Conservation (phyloP, 805 yeast species). For the Candida qinlingensis region DNA sequence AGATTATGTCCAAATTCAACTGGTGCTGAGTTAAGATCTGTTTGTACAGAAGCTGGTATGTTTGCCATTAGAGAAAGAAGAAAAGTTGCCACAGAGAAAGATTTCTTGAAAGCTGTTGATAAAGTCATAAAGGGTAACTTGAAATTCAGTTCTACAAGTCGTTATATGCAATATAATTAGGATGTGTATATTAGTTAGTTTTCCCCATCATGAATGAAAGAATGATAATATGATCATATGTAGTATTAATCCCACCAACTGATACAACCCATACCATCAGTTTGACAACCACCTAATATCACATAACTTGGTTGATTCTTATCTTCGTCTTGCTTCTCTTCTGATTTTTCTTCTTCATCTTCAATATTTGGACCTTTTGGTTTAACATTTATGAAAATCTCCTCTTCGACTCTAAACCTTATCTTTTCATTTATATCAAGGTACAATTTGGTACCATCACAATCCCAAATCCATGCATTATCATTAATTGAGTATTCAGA, state of each 20-base stretch:
- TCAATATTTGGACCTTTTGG: constrained; percentile 59
- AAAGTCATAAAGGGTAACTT: constrained; percentile 98
- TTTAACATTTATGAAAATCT: constrained; percentile 75
- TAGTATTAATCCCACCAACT: constrained; percentile 83
- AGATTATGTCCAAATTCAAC: constrained; percentile 97
- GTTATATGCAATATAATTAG: constrained; percentile 96
- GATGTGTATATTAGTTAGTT: not conserved
- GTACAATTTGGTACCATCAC: constrained; percentile 67
- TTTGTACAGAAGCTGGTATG: constrained; percentile 99
- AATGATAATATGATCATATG: not conserved
- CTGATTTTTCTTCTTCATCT: constrained; percentile 20
- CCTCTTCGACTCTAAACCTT: constrained; percentile 87
- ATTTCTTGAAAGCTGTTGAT: constrained; percentile 94
- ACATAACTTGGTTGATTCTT: constrained; percentile 74
- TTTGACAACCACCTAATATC: constrained; percentile 82
- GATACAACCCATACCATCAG: constrained; percentile 94
- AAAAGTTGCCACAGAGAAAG: constrained; percentile 97
- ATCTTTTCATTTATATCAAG: constrained; percentile 89
- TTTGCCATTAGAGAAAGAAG: constrained; percentile 98
- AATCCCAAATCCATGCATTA: constrained; percentile 94
- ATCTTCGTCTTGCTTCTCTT: constrained; percentile 27
- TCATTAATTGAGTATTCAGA: constrained; percentile 65
- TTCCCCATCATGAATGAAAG: constrained; percentile 1
- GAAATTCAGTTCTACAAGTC: constrained; percentile 94
- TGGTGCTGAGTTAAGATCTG: constrained; percentile 97